Evolutionary conservation across 306 rosid species (phyloP), one percentile per base, ranked within the genome.

Genomic region (Glycine latifolia): DNA sequence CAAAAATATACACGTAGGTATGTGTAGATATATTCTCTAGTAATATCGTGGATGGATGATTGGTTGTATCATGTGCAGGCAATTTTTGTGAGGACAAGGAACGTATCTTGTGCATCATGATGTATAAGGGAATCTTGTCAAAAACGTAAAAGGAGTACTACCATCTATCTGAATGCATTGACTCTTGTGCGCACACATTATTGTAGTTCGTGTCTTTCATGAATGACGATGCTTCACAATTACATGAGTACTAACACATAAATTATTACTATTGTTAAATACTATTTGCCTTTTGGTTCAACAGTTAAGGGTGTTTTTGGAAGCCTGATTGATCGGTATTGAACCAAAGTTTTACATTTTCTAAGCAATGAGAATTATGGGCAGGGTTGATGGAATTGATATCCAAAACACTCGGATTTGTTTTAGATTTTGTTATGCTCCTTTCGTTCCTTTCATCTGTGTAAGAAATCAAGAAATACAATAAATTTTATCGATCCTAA

Each of bases 71-170:
- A 37, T 79, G 79, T 82, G 78, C 85, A 85, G 79, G 88, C 79
- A 84, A 82, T 82, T 88, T 26, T 82, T 87, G 86, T 85, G 80
- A 84, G 85, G 83, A 84, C 54, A 55, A 81, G 53, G 77, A 77
- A 55, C 82, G 74, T 59, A 50, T 41, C 77, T 69, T 55, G 75
- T 83, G 83, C 82, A 60, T 74, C 83, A 75, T 73, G 74, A 81
- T 83, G 88, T 88, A 87, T 88, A 87, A 85, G 5, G 83, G 85
- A 80, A 85, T 83, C 81, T 77, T 85, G 87, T 84, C 54, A 79
- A 72, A 55, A 67, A 77, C 60, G 75, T 81, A 59, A 53, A 59
- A 53, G 55, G 3, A 26, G 31, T 26, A 78, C 83, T 73, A 78
- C 79, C 16, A 83, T 75, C 31, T 26, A 26, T 26, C 54, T 76